Evolutionary conservation across 2,329 filamentous ascomycete species (phyloP), one percentile per base, ranked within the genome.

Genomic region (Claviceps purpurea): DNA sequence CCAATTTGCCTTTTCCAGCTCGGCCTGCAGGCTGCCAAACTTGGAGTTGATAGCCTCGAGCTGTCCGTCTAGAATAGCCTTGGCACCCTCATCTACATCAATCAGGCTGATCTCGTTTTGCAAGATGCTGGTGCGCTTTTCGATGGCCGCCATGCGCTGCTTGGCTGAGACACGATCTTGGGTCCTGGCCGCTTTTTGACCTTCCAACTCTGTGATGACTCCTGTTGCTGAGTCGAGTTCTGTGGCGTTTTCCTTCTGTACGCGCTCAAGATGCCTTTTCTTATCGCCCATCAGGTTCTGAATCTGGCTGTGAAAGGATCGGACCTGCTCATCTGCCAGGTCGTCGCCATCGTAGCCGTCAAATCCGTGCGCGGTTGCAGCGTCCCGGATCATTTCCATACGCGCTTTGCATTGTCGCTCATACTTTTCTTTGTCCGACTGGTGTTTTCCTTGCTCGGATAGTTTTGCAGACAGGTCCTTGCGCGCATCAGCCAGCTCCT

Each of bases 391-490:
- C 65, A 95, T 77, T 10, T 78, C 75, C 60, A 84, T 76, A 41
- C 91, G 85, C 45, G 78, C 73, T 58, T 80, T 73, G 3, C 95
- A 65, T 57, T 96, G 87, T 4, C 85, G 80, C 63, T 96, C 88
- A 63, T 93, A 88, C 60, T 85, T 87, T 56, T 87, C 84, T 69
- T 91, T 89, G 63, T 95, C 85, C 2, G 90, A 91, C 65, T 93
- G 81, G 59, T 85, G 82, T 58, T 84, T 87, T 44, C 91, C 91
- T 59, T 81, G 76, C 59, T 89, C 84, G 1, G 78, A 71, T 40
- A 79, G 70, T 59, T 81, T 81, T 22, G 63, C 58, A 0, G 76
- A 75, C 43, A 79, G 65, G 4, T 73, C 65, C 40, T 64, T 70
- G 38, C 77, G 74, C 7, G 70, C 68, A 4, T 66, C 56, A 2